Conservation (phyloP, 73 alveolate genomes). For the Tetrahymena malaccensis region DNA sequence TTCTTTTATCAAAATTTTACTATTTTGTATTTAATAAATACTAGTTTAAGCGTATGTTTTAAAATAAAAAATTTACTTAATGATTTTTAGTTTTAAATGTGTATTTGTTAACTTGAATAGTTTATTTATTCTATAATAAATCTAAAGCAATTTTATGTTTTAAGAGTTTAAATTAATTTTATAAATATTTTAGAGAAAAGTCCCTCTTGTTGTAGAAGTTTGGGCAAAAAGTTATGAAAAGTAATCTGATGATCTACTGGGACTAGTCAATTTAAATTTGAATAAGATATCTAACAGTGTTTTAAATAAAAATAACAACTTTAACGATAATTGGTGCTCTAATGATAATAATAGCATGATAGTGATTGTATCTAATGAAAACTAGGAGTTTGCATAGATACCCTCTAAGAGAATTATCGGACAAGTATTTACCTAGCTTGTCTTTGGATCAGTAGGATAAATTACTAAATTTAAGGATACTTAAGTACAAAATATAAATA, state of each 20-base stretch:
- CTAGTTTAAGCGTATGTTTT: too few relatives aligned
- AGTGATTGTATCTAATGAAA: not conserved
- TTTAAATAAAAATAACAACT: not conserved
- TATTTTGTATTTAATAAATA: too few relatives aligned
- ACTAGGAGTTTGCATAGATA: not conserved
- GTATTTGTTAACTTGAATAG: too few relatives aligned
- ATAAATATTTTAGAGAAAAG: not conserved
- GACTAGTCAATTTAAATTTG: not conserved
- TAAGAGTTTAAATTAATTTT: too few relatives aligned
- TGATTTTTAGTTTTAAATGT: too few relatives aligned
- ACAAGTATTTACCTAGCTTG: not conserved
- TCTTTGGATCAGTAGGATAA: not conserved
- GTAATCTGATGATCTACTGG: not conserved
- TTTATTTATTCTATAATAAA: too few relatives aligned
- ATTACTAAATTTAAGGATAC: not conserved
- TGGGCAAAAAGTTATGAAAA: not conserved
- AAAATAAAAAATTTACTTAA: too few relatives aligned
- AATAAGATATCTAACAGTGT: not conserved
- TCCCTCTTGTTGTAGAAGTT: not conserved
- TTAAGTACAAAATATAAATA: not conserved
- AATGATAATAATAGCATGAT: not conserved
- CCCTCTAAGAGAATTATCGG: not conserved
- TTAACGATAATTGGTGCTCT: not conserved
- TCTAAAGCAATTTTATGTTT: too few relatives aligned
- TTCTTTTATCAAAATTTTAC: too few relatives aligned